These are phyloP conservation scores for Saturnispora galanensis DNA, from an alignment of 805 yeast species.

Conservation along the genomic window DNA sequence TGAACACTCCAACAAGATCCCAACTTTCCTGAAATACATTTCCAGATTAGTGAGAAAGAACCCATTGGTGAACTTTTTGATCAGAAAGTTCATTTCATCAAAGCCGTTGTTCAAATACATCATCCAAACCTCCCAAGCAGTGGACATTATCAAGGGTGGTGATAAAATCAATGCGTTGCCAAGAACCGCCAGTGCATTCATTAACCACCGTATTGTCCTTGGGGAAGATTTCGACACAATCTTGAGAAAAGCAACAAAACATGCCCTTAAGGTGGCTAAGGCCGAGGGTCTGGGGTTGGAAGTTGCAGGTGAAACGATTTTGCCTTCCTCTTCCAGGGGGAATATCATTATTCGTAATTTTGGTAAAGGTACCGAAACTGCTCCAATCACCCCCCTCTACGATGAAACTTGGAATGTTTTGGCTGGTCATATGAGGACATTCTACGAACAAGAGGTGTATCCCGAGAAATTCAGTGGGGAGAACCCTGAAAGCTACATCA, in stretches of 20 bases:
- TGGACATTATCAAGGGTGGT: constrained; percentile 61
- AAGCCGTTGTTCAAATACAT: constrained; percentile 30
- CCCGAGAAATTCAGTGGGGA: constrained; percentile 18
- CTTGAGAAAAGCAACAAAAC: constrained; percentile 35
- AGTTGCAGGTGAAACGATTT: constrained; percentile 24
- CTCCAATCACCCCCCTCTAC: constrained; percentile 36
- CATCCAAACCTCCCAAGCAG: constrained; percentile 56
- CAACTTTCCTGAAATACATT: constrained; percentile 1
- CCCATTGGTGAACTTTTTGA: constrained; percentile 19
- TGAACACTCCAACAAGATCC: constrained; percentile 28
- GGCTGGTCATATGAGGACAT: constrained; percentile 52
- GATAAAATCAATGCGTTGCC: constrained; percentile 70
- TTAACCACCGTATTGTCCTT: constrained; percentile 49
- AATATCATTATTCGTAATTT: constrained; percentile 14
- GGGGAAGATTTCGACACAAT: constrained; percentile 25
- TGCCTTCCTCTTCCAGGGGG: constrained; percentile 18
- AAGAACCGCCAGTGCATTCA: constrained; percentile 41
- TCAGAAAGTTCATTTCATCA: constrained; percentile 29
- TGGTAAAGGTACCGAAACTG: constrained; percentile 13
- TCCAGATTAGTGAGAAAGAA: constrained; percentile 32
- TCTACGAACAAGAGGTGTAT: constrained; percentile 44
- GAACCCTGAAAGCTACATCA: constrained; percentile 18
- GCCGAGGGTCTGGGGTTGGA: constrained; percentile 32
- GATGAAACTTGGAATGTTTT: constrained; percentile 43
- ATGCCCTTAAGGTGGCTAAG: constrained; percentile 26